Percentiles rank a stretch among this genome's conserved stretches.
Conservation (phyloP, 306 rosid genomes). For the Prunus davidiana region DNA sequence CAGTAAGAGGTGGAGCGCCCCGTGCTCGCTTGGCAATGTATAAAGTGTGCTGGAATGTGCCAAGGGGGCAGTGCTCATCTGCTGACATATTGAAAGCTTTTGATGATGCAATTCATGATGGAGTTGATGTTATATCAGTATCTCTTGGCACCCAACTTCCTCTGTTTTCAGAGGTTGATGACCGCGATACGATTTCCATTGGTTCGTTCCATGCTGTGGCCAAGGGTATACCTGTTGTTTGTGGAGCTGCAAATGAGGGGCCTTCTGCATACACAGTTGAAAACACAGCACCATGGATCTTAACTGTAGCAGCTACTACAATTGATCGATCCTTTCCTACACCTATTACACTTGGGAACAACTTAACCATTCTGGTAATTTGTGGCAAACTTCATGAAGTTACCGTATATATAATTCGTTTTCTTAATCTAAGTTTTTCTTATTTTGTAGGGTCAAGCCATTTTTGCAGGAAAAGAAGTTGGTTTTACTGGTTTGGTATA, state of each 20-base stretch:
- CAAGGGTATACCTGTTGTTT: conserved; percentile 42
- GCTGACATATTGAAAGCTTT: conserved; percentile 50
- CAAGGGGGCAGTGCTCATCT: conserved; percentile 21
- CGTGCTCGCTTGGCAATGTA: conserved; percentile 44
- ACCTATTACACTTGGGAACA: conserved; percentile 40
- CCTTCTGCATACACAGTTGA: conserved; percentile 36
- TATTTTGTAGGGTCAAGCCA: conserved; percentile 33
- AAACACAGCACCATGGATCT: conserved; percentile 46
- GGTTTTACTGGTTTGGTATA: conserved; percentile 34
- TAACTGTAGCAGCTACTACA: conserved; percentile 46
- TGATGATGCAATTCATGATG: conserved; percentile 48
- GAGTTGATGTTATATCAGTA: conserved; percentile 46
- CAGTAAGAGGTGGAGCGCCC: conserved; percentile 50
- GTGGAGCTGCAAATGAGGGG: conserved; percentile 36
- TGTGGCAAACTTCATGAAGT: not conserved
- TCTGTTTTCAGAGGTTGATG: conserved; percentile 32
- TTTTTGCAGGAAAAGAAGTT: conserved; percentile 32
- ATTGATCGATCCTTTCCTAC: conserved; percentile 49
- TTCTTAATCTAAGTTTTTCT: not conserved
- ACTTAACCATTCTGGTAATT: conserved; percentile 38
- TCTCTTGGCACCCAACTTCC: conserved; percentile 40
- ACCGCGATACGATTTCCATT: conserved; percentile 22
- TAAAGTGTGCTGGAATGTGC: conserved; percentile 48
- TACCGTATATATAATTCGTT: no score
- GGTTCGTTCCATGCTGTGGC: conserved; percentile 53